Evolutionary conservation across 108 stramenopile species (phyloP).

Genomic region (Licmophora abbreviata): DNA sequence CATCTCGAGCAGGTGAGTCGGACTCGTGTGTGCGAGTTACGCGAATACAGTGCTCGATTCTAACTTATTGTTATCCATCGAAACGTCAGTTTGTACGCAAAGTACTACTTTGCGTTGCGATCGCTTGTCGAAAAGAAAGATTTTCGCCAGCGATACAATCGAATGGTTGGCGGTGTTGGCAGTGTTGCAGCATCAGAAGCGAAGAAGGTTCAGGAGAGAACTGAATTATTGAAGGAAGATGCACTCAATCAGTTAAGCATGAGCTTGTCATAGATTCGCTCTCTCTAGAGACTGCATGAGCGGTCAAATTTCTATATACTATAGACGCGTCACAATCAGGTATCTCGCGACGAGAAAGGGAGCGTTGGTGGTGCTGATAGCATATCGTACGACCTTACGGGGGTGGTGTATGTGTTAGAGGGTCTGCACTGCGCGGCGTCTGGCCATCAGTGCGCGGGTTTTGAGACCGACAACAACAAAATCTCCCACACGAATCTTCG

Average conservation of each 20-base stretch:
- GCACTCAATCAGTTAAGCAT: conserved; percentile 70
- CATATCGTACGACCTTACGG: no score
- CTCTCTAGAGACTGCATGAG: no score
- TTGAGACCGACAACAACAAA: no score
- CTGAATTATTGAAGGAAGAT: conserved; percentile 74
- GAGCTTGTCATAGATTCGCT: conserved; percentile 52
- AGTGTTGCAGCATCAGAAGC: conserved; percentile 75
- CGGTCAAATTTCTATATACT: no score
- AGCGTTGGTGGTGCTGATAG: no score
- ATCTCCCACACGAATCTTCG: no score
- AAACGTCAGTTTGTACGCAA: conserved; percentile 78
- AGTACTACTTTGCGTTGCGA: conserved; percentile 98
- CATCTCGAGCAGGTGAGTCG: conserved; percentile 74
- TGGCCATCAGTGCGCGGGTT: no score
- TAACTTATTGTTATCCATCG: not conserved
- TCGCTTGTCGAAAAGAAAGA: conserved; percentile 83
- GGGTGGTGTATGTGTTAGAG: no score
- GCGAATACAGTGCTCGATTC: not conserved
- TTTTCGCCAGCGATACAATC: conserved; percentile 66
- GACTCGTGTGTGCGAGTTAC: not conserved
- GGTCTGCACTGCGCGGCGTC: no score
- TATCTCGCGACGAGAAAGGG: no score
- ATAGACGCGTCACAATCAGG: no score
- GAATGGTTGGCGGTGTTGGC: conserved; percentile 71
- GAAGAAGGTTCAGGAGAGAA: conserved; percentile 62